Conservation (phyloP, 306 rosid genomes). For the Gastrolobium bilobum region DNA sequence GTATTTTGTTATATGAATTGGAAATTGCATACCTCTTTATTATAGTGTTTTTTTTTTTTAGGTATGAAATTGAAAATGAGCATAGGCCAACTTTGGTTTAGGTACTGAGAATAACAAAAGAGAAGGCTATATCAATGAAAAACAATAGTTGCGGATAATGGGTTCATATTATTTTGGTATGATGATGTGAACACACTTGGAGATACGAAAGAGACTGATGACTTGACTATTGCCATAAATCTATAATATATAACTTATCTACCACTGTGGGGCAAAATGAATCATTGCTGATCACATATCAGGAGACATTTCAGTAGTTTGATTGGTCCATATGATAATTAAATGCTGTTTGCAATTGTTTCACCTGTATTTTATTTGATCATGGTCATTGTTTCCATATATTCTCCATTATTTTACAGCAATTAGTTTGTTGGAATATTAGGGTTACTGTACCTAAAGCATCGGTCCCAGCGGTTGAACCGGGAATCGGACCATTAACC, state of each 20-base stretch:
- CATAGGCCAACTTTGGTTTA: background rate
- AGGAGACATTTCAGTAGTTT: constrained; percentile 41
- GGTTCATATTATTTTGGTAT: constrained; percentile 13
- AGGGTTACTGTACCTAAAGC: too few relatives aligned
- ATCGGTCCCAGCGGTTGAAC: too few relatives aligned
- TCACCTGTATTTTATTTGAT: background rate
- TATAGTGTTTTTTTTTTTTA: background rate
- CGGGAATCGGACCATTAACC: too few relatives aligned
- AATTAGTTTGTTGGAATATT: too few relatives aligned
- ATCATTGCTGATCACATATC: constrained; percentile 29
- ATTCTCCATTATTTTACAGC: background rate
- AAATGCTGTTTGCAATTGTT: background rate
- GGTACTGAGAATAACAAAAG: background rate
- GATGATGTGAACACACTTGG: constrained; percentile 25
- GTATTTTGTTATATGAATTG: background rate
- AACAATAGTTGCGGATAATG: background rate
- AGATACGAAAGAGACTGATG: constrained; percentile 32
- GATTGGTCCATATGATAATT: constrained; percentile 36
- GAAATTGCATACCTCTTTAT: background rate
- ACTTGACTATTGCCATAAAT: background rate
- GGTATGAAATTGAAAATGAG: background rate
- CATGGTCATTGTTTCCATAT: background rate
- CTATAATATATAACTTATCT: background rate
- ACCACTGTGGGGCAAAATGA: constrained; percentile 30
- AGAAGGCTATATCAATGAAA: background rate